Evolutionary conservation across 2,329 filamentous ascomycete species (phyloP), one percentile per base, ranked within the genome.

Genomic region (Talaromyces sp.): DNA sequence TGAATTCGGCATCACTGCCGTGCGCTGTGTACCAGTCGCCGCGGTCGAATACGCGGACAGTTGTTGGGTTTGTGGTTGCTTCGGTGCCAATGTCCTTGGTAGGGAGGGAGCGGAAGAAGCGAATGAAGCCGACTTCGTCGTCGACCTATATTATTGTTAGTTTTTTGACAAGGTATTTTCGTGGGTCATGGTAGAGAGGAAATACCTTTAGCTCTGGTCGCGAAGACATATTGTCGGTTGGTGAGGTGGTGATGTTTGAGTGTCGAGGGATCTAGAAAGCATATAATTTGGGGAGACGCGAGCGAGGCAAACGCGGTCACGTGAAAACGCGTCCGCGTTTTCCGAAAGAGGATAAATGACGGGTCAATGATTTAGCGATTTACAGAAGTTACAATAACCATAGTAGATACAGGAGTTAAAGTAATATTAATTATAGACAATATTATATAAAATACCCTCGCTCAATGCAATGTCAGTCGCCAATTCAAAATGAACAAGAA

Each of bases 101-200:
- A 6, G 92, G 87, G 2, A 99, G 83, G n/a, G 88, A 89, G 69
- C 93, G 93, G 82, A 96, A 99, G 80, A 92, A 96, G 68, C 89
- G 91, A 79, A 98, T 97, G 82, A 99, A 99, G 67, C 93, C 92
- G 72, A 89, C 88, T 81, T 99, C 95, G 73, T 99, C 95, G 71
- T 99, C 96, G 73, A 98, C 91, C 90, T 93, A 60, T 47, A 59
- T 59, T 47, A 64, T 30, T 28, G 4, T 36, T 2, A 30, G n/a
- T 25, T 13, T 25, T 49, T 33, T 57, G 27, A 27, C 3, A 6
- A 6, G 3, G 27, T n/a, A 11, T 44, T n/a, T 27, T 11, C 7
- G 8, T n/a, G 39, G n/a, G 11, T 47, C 15, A 49, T 30, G 17
- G 44, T 11, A 44, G 30, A 53, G 15, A 11, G 11, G 17, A 42